Percentiles rank a stretch among this genome's conserved stretches.
These are phyloP conservation scores for Canavalia ensiformis DNA, from an alignment of 306 rosid species.

Conservation along the genomic window DNA sequence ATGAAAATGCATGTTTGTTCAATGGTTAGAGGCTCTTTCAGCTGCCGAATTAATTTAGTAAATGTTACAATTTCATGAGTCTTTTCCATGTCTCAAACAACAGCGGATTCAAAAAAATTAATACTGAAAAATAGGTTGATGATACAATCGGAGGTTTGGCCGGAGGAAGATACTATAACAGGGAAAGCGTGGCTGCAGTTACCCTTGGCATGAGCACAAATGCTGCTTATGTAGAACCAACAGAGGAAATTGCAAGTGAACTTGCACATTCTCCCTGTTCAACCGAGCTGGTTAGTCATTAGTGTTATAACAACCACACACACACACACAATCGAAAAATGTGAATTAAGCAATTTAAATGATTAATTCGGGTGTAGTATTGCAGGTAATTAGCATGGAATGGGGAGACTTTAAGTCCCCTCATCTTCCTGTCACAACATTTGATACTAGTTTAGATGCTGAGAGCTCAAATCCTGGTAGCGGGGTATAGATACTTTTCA, in stretches of 20 bases:
- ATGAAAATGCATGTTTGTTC: constrained; percentile 61
- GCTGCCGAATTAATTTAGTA: background rate
- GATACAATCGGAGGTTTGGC: constrained; percentile 75
- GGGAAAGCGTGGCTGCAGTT: constrained; percentile 69
- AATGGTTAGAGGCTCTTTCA: constrained; percentile 49
- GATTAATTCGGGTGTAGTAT: constrained; percentile 38
- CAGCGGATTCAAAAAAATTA: constrained; percentile 17
- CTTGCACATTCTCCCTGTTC: constrained; percentile 57
- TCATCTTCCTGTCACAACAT: constrained; percentile 69
- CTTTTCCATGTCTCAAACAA: constrained; percentile 24
- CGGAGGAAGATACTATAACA: constrained; percentile 75
- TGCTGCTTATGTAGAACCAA: constrained; percentile 72
- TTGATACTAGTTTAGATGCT: constrained; percentile 63
- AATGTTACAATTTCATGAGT: constrained; percentile 21
- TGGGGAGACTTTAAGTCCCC: constrained; percentile 72
- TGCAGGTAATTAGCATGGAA: constrained; percentile 72
- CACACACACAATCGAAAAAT: background rate
- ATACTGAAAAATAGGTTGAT: constrained; percentile 64
- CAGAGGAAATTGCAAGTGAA: constrained; percentile 51
- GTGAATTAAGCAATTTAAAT: constrained; percentile 26
- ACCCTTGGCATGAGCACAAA: constrained; percentile 70
- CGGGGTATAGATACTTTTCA: constrained; percentile 51
- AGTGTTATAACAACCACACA: background rate
- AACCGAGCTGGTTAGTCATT: constrained; percentile 62
- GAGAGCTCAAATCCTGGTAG: constrained; percentile 68